Percentiles rank a stretch among this genome's conserved stretches.
These are phyloP conservation scores for Papiliotrema fonsecae DNA, from an alignment of 1,284 basidiomycete genomes.

Conservation along the genomic window DNA sequence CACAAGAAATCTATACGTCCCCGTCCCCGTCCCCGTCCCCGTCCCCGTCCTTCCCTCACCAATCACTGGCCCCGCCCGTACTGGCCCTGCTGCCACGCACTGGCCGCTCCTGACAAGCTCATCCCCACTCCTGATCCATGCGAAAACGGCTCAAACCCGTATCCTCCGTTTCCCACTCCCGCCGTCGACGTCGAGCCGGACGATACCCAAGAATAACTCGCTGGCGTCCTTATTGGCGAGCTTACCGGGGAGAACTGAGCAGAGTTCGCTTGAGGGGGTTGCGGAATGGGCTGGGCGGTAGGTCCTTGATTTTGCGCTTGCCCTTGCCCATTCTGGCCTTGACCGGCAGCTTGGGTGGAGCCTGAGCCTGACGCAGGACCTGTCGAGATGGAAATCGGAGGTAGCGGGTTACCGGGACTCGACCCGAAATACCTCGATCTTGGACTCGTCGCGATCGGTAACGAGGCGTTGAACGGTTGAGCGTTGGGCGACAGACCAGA, in stretches of 20 bases:
- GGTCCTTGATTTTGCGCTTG: not conserved
- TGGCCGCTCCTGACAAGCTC: conserved; percentile 2
- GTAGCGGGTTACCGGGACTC: not conserved
- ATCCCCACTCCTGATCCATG: not conserved
- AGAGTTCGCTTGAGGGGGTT: conserved; percentile 1
- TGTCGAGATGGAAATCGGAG: no score
- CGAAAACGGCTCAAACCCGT: conserved; percentile 10
- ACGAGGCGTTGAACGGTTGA: conserved; percentile 38
- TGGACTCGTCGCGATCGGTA: conserved; percentile 31
- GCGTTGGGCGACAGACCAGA: conserved; percentile 42
- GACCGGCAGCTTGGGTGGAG: not conserved
- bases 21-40: no score
- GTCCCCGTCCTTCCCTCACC: no score
- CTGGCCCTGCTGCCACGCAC: conserved; percentile 2
- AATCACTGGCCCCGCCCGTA: no score
- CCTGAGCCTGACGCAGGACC: no score
- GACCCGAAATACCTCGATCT: conserved; percentile 30
- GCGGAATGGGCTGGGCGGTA: conserved; percentile 2
- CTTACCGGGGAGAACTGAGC: conserved; percentile 34
- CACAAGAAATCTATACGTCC: no score
- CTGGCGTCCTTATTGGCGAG: conserved; percentile 37
- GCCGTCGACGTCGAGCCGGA: not conserved
- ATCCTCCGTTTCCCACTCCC: conserved; percentile 8
- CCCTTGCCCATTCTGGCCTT: not conserved
- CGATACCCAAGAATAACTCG: conserved; percentile 34